A percentile compares a stretch with the other conserved stretches of the same genome.
These are phyloP conservation scores for Gonium pectorale DNA, from an alignment of 139 green algal species.

Conservation along the genomic window DNA sequence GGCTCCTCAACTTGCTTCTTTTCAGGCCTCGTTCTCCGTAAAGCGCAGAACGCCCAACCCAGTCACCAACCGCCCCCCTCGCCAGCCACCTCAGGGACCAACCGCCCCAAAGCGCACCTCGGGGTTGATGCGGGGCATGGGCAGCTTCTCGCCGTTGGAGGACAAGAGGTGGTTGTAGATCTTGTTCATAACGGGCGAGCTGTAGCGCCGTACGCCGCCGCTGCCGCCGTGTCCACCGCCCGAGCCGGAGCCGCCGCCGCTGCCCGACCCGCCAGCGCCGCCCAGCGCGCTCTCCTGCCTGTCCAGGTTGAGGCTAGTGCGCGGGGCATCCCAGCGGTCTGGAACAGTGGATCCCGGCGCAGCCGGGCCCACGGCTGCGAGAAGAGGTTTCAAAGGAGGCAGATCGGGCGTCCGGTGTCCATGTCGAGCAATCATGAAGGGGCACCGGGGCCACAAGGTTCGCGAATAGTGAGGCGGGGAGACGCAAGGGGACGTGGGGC, in stretches of 20 bases:
- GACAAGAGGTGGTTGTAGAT: constrained; percentile 16
- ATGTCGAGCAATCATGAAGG: too few relatives aligned
- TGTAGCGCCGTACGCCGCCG: constrained; percentile 19
- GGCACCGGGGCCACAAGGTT: too few relatives aligned
- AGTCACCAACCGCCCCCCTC: too few relatives aligned
- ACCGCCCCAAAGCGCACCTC: constrained; percentile 35
- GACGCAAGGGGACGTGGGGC: too few relatives aligned
- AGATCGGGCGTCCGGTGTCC: too few relatives aligned
- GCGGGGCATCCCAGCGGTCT: constrained; percentile 37
- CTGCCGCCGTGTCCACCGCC: background rate
- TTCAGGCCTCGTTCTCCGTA: too few relatives aligned
- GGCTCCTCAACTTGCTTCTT: too few relatives aligned
- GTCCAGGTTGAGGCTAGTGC: background rate
- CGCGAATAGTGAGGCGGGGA: too few relatives aligned
- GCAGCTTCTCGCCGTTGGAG: constrained; percentile 22
- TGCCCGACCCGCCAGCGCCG: background rate
- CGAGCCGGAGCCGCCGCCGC: background rate
- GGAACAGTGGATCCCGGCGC: background rate
- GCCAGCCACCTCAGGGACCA: too few relatives aligned
- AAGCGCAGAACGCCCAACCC: too few relatives aligned
- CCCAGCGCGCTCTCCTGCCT: background rate
- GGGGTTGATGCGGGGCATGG: constrained; percentile 33
- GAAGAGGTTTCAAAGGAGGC: background rate
- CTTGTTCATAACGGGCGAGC: constrained; percentile 20
- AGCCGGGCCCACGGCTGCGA: constrained; percentile 6